A percentile compares a stretch with the other conserved stretches of the same genome.
These are phyloP conservation scores for Maudiozyma barnettii DNA, from an alignment of 805 yeast species.

Conservation along the genomic window DNA sequence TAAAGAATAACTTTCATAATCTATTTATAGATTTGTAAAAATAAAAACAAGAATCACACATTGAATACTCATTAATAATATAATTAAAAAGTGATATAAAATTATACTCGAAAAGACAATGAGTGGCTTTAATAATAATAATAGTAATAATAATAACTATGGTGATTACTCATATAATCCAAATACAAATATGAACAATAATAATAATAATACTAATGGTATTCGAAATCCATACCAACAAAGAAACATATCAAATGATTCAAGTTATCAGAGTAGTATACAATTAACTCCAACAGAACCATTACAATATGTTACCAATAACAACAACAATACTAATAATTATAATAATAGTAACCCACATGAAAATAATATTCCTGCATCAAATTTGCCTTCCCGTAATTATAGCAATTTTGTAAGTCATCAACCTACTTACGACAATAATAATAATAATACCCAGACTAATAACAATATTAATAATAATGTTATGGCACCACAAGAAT, in stretches of 20 bases:
- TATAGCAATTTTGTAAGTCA: conserved; percentile 16
- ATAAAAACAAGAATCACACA: background rate
- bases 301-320: conserved; percentile 1
- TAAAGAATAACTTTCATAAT: no score
- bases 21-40: no score
- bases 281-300: conserved; percentile 5
- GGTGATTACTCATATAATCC: background rate
- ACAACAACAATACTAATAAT: background rate
- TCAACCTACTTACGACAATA: conserved; percentile 10
- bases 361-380: background rate
- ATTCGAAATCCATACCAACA: background rate
- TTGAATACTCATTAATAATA: background rate
- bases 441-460: background rate
- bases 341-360: background rate
- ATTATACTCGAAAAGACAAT: background rate
- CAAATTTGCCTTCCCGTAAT: background rate
- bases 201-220: background rate
- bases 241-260: background rate
- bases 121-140: background rate
- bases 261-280: background rate
- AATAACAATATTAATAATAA: conserved; percentile 5
- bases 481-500: conserved; percentile 13
- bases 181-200: background rate
- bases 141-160: background rate
- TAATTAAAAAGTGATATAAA: background rate